phyloP scores from a whole-genome alignment of 805 yeast species.

The Wickerhamiella occidentalis region DNA sequence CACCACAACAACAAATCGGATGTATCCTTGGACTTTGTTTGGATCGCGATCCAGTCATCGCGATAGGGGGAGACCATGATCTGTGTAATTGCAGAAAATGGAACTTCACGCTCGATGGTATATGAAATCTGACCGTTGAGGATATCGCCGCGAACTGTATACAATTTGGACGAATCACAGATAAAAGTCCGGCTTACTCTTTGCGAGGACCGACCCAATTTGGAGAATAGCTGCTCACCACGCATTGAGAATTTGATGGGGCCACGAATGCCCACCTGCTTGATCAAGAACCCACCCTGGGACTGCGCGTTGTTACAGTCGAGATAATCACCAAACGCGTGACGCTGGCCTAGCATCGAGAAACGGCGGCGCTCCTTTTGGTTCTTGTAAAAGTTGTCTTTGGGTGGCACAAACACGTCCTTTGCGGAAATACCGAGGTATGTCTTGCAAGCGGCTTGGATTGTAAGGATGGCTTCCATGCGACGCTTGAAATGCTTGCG shows the following conservation, averaged over 20 bases:
- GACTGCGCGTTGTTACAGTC: conserved; percentile 69
- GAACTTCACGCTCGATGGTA: conserved; percentile 50
- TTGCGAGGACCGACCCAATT: conserved; percentile 85
- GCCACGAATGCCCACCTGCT: conserved; percentile 47
- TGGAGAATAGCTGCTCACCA: conserved; percentile 71
- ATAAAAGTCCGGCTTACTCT: conserved; percentile 63
- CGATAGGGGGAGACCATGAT: conserved; percentile 63
- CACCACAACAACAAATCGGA: conserved; percentile 77
- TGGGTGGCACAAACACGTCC: conserved; percentile 35
- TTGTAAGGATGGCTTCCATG: conserved; percentile 73
- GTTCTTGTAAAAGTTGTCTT: conserved; percentile 36
- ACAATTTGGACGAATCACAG: conserved; percentile 49
- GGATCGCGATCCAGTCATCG: conserved; percentile 85
- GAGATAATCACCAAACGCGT: conserved; percentile 89
- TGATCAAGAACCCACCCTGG: conserved; percentile 62
- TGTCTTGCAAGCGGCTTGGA: conserved; percentile 66
- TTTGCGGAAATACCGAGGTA: conserved; percentile 83
- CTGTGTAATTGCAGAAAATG: conserved; percentile 45
- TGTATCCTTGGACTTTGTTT: conserved; percentile 36
- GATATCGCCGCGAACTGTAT: conserved; percentile 61
- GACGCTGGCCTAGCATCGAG: conserved; percentile 76
- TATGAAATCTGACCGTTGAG: conserved; percentile 50
- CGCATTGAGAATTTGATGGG: conserved; percentile 72
- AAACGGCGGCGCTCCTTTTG: conserved; percentile 82
- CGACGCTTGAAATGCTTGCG: conserved; percentile 68